A percentile compares a stretch with the other conserved stretches of the same genome.
phyloP scores from a whole-genome alignment of 164 flowering plant species.

The Annona cherimola region DNA sequence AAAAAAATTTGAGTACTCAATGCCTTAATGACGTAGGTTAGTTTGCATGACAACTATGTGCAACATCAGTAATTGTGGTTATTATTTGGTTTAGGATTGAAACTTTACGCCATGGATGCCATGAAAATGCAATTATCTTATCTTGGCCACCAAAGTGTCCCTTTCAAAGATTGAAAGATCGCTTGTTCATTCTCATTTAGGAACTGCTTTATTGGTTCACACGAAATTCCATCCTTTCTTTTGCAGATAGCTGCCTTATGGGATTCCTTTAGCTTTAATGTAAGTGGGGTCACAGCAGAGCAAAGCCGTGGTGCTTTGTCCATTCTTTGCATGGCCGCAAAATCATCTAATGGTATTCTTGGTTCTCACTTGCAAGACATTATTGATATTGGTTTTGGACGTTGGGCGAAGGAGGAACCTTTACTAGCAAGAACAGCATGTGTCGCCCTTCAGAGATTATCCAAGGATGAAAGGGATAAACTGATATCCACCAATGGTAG shows the following conservation, averaged over 20 bases:
- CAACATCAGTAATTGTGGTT: no score
- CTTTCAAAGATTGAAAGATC: background rate
- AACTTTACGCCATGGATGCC: no score
- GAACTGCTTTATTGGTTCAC: background rate
- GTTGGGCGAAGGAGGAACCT: conserved; percentile 94
- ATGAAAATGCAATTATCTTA: no score
- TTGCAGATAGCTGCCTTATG: conserved; percentile 88
- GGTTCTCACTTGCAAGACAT: conserved; percentile 81
- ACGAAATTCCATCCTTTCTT: background rate
- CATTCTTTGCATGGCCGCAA: conserved; percentile 94
- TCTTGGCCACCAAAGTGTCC: background rate
- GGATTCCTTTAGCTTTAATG: conserved; percentile 94
- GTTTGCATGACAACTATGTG: no score
- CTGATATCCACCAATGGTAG: conserved; percentile 53
- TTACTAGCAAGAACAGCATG: conserved; percentile 93
- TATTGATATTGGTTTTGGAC: conserved; percentile 95
- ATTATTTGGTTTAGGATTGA: no score
- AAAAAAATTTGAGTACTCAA: no score
- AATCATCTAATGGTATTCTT: conserved; percentile 57
- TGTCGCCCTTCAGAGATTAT: conserved; percentile 75
- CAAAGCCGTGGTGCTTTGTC: conserved; percentile 96
- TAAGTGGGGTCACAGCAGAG: conserved; percentile 79
- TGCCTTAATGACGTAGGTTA: no score
- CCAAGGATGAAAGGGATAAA: conserved; percentile 72
- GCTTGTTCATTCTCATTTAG: background rate